Conservation (phyloP, 352 stramenopile genomes). For the Globisporangium spiculum region DNA sequence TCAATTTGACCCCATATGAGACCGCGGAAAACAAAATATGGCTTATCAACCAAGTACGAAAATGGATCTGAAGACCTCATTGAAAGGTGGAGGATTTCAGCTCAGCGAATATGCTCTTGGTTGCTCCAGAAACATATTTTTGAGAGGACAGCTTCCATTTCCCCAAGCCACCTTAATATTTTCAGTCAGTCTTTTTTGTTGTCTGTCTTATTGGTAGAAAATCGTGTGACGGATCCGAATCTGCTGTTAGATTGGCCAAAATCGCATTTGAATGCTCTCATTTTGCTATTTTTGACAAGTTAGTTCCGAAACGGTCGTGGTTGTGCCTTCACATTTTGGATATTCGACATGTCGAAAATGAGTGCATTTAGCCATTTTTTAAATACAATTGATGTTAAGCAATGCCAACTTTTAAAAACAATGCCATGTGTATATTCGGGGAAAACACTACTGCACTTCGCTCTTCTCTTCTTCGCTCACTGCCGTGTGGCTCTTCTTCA, state of each 20-base stretch:
- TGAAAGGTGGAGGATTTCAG: neutral
- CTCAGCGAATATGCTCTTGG: neutral
- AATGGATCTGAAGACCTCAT: neutral
- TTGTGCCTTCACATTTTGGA: neutral
- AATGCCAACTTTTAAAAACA: no score
- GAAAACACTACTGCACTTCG: no score
- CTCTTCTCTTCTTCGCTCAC: no score
- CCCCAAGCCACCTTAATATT: neutral
- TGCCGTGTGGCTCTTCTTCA: no score
- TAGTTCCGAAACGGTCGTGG: neutral
- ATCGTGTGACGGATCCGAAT: neutral
- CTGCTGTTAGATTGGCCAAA: neutral
- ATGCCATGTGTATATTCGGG: no score
- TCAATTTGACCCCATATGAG: neutral
- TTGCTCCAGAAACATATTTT: neutral
- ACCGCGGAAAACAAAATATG: neutral
- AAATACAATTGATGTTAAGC: neutral
- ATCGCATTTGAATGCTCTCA: neutral
- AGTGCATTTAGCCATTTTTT: neutral
- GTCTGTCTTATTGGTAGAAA: neutral
- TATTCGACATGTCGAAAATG: neutral
- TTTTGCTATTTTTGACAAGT: neutral
- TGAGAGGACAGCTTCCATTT: neutral
- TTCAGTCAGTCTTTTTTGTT: slow-evolving; percentile 1
- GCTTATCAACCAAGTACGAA: neutral